phyloP scores from a whole-genome alignment of 2,329 filamentous ascomycete species.

The Thielaviopsis cerberus region DNA sequence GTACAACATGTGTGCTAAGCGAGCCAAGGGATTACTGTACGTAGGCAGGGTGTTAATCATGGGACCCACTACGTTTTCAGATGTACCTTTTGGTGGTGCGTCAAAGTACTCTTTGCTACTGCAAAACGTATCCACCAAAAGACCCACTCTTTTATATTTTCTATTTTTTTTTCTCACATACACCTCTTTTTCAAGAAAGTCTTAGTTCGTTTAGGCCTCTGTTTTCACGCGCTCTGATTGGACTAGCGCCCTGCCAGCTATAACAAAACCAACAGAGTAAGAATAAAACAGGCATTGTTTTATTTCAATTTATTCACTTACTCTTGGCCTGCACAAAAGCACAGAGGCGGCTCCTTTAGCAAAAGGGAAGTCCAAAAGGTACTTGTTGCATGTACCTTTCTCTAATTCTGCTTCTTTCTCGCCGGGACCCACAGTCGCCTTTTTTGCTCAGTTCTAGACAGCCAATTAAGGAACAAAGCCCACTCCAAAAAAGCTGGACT shows the following conservation, averaged over 20 bases:
- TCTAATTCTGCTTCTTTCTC: too few relatives aligned
- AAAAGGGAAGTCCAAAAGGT: not conserved
- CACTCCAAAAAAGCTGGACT: conserved; percentile 3
- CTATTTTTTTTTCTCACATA: not conserved
- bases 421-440: not conserved
- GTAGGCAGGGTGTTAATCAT: not conserved
- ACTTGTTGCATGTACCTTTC: not conserved
- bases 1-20: not conserved
- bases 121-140: not conserved
- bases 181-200: too few relatives aligned
- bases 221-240: too few relatives aligned
- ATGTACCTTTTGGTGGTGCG: not conserved
- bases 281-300: not conserved
- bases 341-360: not conserved
- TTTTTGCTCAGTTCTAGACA: not conserved
- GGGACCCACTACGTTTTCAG: not conserved
- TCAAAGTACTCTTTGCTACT: not conserved
- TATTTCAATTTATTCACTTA: not conserved
- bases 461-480: not conserved
- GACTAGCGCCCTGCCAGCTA: too few relatives aligned
- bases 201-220: too few relatives aligned
- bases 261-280: too few relatives aligned
- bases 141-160: not conserved
- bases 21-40: not conserved
- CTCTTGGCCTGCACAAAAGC: not conserved